Percentiles rank a stretch among this genome's conserved stretches.
phyloP scores from a whole-genome alignment of 2,329 filamentous ascomycete species.

The Ceratocystis lukuohia region DNA sequence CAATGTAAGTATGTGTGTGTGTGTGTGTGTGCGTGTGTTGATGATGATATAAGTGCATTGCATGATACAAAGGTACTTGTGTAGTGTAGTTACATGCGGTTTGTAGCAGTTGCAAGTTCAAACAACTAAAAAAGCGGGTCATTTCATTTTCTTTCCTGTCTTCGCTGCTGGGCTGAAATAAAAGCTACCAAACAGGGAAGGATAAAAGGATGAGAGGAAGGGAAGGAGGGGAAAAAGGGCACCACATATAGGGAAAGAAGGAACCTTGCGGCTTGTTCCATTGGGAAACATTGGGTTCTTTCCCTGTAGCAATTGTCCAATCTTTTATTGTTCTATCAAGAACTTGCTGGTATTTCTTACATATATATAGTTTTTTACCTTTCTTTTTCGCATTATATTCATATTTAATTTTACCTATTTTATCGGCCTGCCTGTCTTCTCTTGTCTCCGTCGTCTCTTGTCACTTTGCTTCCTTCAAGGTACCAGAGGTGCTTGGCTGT shows the following conservation, averaged over 20 bases:
- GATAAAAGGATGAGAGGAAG: neutral
- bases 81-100: no score
- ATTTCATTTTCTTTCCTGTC: no score
- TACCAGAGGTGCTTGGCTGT: neutral
- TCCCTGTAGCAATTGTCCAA: neutral
- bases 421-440: neutral
- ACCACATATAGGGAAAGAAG: neutral
- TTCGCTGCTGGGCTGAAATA: no score
- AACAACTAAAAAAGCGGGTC: no score
- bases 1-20: no score
- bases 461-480: neutral
- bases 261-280: slow-evolving; percentile 6
- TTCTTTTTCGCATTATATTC: no score
- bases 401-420: neutral
- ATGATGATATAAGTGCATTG: no score
- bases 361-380: no score
- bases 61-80: no score
- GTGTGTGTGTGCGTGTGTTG: no score
- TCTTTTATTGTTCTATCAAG: neutral
- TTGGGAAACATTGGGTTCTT: neutral
- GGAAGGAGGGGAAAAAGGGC: slow-evolving; percentile 6
- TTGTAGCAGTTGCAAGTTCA: no score
- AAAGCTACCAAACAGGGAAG: no score
- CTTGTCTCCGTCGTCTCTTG: neutral
- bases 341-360: neutral